These are phyloP conservation scores for Eucalyptus sideroxylon DNA, from an alignment of 345 rosid genomes.

Conservation along the genomic window DNA sequence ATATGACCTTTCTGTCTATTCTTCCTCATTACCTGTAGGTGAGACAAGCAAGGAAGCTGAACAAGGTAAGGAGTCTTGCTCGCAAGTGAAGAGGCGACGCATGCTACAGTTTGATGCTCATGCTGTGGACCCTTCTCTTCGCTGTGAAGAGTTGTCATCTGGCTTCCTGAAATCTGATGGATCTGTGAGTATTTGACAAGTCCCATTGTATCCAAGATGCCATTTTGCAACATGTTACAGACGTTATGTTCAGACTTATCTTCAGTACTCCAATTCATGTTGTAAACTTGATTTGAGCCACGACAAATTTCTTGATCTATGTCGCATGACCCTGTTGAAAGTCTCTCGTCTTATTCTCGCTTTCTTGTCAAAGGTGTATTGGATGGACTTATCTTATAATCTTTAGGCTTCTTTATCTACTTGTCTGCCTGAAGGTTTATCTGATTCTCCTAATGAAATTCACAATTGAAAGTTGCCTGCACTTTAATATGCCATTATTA, in stretches of 20 bases:
- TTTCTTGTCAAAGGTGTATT: neutral
- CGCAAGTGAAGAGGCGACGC: conserved; percentile 76
- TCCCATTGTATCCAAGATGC: neutral
- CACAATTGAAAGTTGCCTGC: neutral
- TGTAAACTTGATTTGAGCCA: neutral
- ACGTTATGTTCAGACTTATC: neutral
- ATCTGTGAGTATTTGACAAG: neutral
- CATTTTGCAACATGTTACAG: neutral
- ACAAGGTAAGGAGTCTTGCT: conserved; percentile 32
- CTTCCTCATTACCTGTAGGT: conserved; percentile 14
- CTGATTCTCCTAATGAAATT: neutral
- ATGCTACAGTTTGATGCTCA: conserved; percentile 75
- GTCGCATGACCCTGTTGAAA: neutral
- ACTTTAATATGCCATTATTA: neutral
- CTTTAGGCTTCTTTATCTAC: neutral
- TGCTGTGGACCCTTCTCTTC: conserved; percentile 26
- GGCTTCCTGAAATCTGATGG: conserved; percentile 54
- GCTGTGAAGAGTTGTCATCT: conserved; percentile 52
- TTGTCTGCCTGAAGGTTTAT: neutral
- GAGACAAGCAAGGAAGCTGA: conserved; percentile 33
- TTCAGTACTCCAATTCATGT: neutral
- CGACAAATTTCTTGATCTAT: neutral
- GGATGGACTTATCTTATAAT: neutral
- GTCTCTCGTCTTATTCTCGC: neutral
- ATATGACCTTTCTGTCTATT: neutral